Evolutionary conservation across 148 eudicot species (phyloP), one percentile per base, ranked within the genome.

Genomic region (Silene conica): DNA sequence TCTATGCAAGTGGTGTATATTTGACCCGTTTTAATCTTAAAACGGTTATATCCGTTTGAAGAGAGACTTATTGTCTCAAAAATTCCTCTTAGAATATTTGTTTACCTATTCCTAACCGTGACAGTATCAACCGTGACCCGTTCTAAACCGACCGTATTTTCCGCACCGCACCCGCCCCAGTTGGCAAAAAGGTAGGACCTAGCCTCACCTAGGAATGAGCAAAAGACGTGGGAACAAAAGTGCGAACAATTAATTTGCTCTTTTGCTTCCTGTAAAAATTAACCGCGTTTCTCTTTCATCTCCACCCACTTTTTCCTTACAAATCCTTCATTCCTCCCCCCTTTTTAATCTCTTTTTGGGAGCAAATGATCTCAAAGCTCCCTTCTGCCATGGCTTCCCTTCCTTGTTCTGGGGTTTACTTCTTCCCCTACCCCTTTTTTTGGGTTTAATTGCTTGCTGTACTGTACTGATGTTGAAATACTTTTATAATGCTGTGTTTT

Each of bases 331-430:
- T 21, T 20, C 34, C 62, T 31, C 4, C 34, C 43, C 43, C 1
- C 43, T 38, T 38, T 38, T 38, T 38, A 38, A 38, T 59, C 63
- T 1, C 28, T 7, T 22, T 50, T 50, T 16, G 34, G 16, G 57
- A 64, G 87, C 90, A 80, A 62, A 81, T 84, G 87, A 78, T 86
- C 61, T 84, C 87, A 14, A 76, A 77, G 62, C 67, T 80, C 20
- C 78, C 88, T 71, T 77, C 74, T 60, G 87, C 87, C 76, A 91
- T 91, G 93, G 85, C 85, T 50, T 77, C 91, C 73, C 70, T 89
- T 59, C 88, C 89, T 82, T 82, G 83, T 80, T 72, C 89, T 68
- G 70, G 80, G 89, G 96, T 86, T 73, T 20, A 56, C 74, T 69
- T 65, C 70, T 73, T 63, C 55, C 8, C 43, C 8, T 38, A 0